Conservation (phyloP, 768 basidiomycete genomes). For the Candolleomyces aberdarensis region DNA sequence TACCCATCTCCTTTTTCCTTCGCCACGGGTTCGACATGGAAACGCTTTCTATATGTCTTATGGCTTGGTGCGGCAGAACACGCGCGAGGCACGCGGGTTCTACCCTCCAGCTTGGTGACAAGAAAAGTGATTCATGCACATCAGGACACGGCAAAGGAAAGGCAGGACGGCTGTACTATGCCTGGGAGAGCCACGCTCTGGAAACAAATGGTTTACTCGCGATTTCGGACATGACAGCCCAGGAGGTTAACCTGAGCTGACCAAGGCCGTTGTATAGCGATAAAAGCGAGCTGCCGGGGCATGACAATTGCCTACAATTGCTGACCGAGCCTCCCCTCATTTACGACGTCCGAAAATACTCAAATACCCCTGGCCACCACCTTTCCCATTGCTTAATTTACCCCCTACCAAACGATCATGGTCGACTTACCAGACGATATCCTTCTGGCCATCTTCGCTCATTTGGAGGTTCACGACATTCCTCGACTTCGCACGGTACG, state of each 20-base stretch:
- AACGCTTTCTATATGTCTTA: not conserved
- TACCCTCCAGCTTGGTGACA: not conserved
- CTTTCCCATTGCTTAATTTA: not conserved
- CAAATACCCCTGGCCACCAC: too few species aligned
- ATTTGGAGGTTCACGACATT: constrained; percentile 40
- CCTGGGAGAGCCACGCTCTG: too few species aligned
- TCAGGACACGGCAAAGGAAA: not conserved
- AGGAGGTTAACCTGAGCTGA: too few species aligned
- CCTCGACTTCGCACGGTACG: constrained; percentile 46
- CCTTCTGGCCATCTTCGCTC: constrained; percentile 38
- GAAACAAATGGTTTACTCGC: too few species aligned
- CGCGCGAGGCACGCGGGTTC: not conserved
- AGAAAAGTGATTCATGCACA: not conserved
- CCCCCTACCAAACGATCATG: constrained; percentile 9
- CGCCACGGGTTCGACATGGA: not conserved
- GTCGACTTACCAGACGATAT: constrained; percentile 46
- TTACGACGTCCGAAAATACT: too few species aligned
- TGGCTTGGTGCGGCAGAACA: not conserved
- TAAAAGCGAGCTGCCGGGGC: too few species aligned
- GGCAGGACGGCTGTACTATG: too few species aligned
- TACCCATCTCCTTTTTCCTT: not conserved
- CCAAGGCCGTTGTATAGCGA: too few species aligned
- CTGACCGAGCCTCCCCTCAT: too few species aligned
- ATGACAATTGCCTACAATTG: too few species aligned
- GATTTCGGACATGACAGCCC: too few species aligned